phyloP scores from a whole-genome alignment of 306 rosid genomes.

The Myrica gale region DNA sequence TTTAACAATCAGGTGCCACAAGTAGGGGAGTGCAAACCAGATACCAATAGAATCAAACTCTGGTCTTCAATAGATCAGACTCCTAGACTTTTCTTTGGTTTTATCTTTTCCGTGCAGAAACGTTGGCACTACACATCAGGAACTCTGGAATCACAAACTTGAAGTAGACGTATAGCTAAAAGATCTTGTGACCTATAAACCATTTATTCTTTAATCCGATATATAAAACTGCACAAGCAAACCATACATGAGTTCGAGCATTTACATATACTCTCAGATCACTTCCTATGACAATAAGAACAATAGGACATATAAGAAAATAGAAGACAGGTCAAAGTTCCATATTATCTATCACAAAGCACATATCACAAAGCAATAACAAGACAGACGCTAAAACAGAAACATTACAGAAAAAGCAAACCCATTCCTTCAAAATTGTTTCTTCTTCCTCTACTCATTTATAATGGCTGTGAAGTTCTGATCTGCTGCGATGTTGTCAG shows the following conservation, averaged over 20 bases:
- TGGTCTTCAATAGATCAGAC: no score
- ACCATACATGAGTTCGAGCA: slow-evolving; percentile 54
- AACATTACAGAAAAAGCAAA: slow-evolving; percentile 47
- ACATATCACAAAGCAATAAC: slow-evolving; percentile 74
- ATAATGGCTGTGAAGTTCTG: slow-evolving; percentile 68
- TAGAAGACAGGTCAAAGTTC: slow-evolving; percentile 46
- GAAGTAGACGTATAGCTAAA: slow-evolving; percentile 18
- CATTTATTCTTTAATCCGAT: slow-evolving; percentile 51
- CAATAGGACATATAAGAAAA: slow-evolving; percentile 50
- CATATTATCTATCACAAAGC: slow-evolving; percentile 75
- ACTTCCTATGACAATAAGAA: slow-evolving; percentile 55
- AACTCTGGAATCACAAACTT: slow-evolving; percentile 21
- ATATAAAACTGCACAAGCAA: slow-evolving; percentile 62
- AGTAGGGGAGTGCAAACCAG: no score
- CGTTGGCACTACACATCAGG: slow-evolving; percentile 19
- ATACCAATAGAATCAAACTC: no score
- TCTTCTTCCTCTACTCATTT: slow-evolving; percentile 41
- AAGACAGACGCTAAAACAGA: slow-evolving; percentile 45
- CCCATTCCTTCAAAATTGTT: slow-evolving; percentile 80
- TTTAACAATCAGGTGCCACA: no score
- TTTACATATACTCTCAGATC: slow-evolving; percentile 83
- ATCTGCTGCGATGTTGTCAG: slow-evolving; percentile 75
- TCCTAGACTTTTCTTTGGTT: neutral
- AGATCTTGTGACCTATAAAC: slow-evolving; percentile 36
- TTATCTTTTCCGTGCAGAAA: neutral